Conservation (phyloP, 2,329 filamentous ascomycete species). For the Diplodia seriata region DNA sequence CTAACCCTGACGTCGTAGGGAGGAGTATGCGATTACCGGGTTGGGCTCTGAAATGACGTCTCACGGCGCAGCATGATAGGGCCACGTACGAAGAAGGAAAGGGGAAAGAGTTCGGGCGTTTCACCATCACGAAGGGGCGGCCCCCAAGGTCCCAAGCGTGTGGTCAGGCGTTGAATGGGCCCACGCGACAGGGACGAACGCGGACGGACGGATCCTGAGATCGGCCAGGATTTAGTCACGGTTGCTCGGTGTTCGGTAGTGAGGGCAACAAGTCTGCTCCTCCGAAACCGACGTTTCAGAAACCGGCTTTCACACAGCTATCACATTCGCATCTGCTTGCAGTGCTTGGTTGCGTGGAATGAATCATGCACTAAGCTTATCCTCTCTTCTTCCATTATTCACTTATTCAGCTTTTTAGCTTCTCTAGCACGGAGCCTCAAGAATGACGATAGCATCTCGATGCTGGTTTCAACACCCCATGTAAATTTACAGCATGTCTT, state of each 20-base stretch:
- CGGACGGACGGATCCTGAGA: neutral
- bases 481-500: too few relatives aligned
- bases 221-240: neutral
- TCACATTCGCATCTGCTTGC: neutral
- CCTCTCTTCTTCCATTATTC: too few relatives aligned
- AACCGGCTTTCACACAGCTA: neutral
- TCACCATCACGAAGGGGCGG: constrained; percentile 4
- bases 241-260: neutral
- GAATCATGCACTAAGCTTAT: neutral
- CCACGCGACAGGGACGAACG: neutral
- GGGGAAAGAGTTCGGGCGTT: neutral
- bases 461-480: too few relatives aligned
- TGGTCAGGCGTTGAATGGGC: neutral
- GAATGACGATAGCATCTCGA: too few relatives aligned
- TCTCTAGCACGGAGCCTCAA: too few relatives aligned
- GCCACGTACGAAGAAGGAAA: constrained; percentile 14
- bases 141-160: neutral
- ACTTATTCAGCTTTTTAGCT: too few relatives aligned
- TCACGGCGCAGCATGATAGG: neutral
- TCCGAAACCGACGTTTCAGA: neutral
- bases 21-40: neutral
- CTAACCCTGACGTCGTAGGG: constrained; percentile 1
- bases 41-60: neutral
- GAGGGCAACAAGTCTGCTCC: neutral
- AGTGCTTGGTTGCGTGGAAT: neutral